These are phyloP conservation scores for Cladosporium sp. DNA, from an alignment of 2,329 filamentous ascomycete genomes.

Conservation along the genomic window DNA sequence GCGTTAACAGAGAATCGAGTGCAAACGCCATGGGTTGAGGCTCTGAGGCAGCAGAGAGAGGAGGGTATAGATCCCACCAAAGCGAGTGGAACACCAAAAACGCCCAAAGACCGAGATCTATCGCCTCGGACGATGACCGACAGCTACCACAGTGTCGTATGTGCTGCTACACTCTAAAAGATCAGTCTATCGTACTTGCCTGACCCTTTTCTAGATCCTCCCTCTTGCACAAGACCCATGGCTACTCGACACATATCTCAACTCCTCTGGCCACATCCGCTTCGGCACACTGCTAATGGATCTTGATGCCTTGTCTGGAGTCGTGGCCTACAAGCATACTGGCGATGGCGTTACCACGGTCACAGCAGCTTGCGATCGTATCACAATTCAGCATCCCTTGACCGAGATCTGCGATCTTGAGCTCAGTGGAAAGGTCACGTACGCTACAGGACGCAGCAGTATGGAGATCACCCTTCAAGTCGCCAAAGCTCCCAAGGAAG, in stretches of 20 bases:
- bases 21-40: slow-evolving; percentile 64
- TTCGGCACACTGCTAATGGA: slow-evolving; percentile 74
- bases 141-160: slow-evolving; percentile 61
- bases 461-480: slow-evolving; percentile 71
- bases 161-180: slow-evolving; percentile 23
- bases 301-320: slow-evolving; percentile 68
- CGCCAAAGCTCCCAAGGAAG: slow-evolving; percentile 57
- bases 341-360: slow-evolving; percentile 59
- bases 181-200: background rate
- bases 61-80: slow-evolving; percentile 28
- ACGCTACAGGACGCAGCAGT: slow-evolving; percentile 65
- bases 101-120: slow-evolving; percentile 48
- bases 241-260: slow-evolving; percentile 72
- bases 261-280: slow-evolving; percentile 66
- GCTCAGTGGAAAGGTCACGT: slow-evolving; percentile 62
- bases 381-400: slow-evolving; percentile 63
- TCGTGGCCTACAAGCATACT: slow-evolving; percentile 69
- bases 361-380: slow-evolving; percentile 58
- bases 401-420: slow-evolving; percentile 74
- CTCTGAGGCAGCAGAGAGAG: slow-evolving; percentile 48
- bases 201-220: slow-evolving; percentile 43
- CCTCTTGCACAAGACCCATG: slow-evolving; percentile 68
- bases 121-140: slow-evolving; percentile 64
- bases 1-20: slow-evolving; percentile 55
- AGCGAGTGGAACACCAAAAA: slow-evolving; percentile 28